Base-by-base conservation (phyloP, 257 asterid genomes). In the Nemophila menziesii region DNA sequence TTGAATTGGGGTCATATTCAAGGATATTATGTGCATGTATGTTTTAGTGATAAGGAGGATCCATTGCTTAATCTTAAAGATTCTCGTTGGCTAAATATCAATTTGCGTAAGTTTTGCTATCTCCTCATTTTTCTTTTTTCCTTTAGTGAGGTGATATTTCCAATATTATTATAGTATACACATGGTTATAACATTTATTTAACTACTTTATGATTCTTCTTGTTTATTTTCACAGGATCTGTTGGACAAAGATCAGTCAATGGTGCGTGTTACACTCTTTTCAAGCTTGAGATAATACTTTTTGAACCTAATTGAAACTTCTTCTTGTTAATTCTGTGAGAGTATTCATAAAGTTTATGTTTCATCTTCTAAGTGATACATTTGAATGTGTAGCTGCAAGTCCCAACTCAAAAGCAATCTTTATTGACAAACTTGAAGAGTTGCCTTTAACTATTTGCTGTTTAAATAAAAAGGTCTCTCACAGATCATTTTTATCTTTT, bases 391-490 rank as follows among this genome's bases (percentile, higher is more conserved):
- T 41, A 57, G 52, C 48, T 57, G 56, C 63, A 55, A 57, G 57
- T 54, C 75, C 63, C 52, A 57, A 37, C 61, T 58, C 80, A 44
- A 64, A 61, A 58, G 55, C 60, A 24, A 37, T 67, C 55, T 16
- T 50, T 57, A 68, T 84, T 60, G 48, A 58, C 53, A 75, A 69
- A 49, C 79, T 89, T 62, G 90, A 89, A 69, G 92, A 89, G 70
- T 60, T 84, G 61, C 97, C 75, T 58, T 57, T 78, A 66, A 36
- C 66, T 54, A 65, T 89, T 64, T 78, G 86, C 73, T 61, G 44
- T 60, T 66, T 80, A 60, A 72, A 75, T 55, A 84, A 69, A 62
- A 67, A 75, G 93, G 97, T 76, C 18, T 7, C 24, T 41, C 9
- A 7, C 8, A 29, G 13, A 13, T 29, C 36, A 7, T 5, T 29